Evolutionary conservation across 139 green algal genomes (phyloP).

Genomic region (Micromonas pusilla): DNA sequence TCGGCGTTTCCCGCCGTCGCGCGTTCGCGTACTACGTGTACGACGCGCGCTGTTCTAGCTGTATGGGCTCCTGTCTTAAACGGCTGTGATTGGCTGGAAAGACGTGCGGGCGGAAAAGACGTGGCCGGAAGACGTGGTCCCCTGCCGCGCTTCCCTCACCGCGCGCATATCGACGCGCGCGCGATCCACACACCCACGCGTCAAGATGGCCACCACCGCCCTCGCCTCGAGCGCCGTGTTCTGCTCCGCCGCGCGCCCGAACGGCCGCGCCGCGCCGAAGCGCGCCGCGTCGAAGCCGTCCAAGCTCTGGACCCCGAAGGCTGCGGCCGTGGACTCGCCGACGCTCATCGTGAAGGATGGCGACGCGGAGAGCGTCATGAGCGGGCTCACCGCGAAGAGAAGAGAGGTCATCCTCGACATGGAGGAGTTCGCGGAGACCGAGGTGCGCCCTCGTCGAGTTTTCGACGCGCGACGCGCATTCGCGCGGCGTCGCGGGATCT

Average conservation of each 20-base stretch:
- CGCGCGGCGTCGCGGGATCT: no score
- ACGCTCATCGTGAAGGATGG: background rate
- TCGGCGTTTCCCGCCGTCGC: no score
- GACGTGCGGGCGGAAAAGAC: no score
- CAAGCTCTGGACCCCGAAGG: background rate
- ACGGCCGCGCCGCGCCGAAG: background rate
- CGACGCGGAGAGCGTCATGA: background rate
- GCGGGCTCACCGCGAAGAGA: background rate
- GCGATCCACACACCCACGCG: no score
- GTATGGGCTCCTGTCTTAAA: no score
- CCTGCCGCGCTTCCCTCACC: no score
- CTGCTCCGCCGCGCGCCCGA: background rate
- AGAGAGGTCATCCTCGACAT: slow-evolving; percentile 16
- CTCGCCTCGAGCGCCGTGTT: background rate
- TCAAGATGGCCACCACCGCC: background rate
- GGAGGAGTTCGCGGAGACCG: background rate
- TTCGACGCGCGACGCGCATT: background rate
- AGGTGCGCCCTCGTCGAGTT: background rate
- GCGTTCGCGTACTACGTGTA: no score
- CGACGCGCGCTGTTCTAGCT: no score
- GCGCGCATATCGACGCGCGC: no score
- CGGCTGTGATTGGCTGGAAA: no score
- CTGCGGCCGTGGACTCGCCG: background rate
- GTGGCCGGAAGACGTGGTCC: no score
- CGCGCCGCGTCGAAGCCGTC: background rate